phyloP scores from a whole-genome alignment of 345 rosid genomes.

The Salix suchowensis region DNA sequence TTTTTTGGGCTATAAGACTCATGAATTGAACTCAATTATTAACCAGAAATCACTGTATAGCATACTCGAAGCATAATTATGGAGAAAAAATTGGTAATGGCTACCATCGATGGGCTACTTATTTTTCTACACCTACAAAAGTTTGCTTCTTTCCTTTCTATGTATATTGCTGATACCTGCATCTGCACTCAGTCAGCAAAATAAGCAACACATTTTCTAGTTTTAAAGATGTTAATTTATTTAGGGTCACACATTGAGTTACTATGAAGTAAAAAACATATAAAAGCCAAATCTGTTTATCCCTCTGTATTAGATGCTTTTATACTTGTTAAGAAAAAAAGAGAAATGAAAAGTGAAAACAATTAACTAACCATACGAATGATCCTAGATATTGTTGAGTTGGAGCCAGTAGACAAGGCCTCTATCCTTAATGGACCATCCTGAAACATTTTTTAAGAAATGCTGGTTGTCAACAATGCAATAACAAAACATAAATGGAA shows the following conservation, averaged over 20 bases:
- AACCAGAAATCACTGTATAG: neutral
- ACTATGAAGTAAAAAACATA: neutral
- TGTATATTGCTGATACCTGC: neutral
- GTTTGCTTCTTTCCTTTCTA: neutral
- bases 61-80: neutral
- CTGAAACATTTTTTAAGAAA: constrained; percentile 44
- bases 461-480: neutral
- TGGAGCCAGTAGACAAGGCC: constrained; percentile 78
- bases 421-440: constrained; percentile 89
- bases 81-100: neutral
- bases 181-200: neutral
- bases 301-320: neutral
- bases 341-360: neutral
- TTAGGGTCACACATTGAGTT: neutral
- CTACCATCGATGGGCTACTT: neutral
- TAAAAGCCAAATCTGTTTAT: neutral
- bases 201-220: neutral
- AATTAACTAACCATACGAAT: constrained; percentile 63
- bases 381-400: constrained; percentile 84
- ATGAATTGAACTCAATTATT: neutral
- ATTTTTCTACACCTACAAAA: neutral
- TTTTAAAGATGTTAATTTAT: neutral
- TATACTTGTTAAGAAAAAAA: neutral
- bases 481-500: neutral
- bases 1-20: neutral